phyloP scores from a whole-genome alignment of 345 rosid genomes.

The Cardamine occulta region DNA sequence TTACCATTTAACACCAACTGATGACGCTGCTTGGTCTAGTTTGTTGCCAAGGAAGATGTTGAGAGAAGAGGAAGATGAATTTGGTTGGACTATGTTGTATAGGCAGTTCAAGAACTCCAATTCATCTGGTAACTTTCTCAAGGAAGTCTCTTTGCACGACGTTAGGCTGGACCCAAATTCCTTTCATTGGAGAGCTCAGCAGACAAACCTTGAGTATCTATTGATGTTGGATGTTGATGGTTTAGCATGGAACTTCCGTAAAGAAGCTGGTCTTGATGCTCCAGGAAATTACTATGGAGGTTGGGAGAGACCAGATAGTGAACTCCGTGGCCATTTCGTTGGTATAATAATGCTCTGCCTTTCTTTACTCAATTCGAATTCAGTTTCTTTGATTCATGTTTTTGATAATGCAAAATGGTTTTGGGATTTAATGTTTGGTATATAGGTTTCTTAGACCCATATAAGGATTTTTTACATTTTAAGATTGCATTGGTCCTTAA shows the following conservation, averaged over 20 bases:
- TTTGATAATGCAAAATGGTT: constrained; percentile 8
- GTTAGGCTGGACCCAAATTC: constrained; percentile 71
- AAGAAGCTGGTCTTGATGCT: constrained; percentile 71
- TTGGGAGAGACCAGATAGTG: constrained; percentile 70
- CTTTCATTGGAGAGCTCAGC: constrained; percentile 76
- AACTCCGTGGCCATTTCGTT: constrained; percentile 96
- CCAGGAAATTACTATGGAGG: constrained; percentile 79
- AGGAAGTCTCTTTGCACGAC: constrained; percentile 77
- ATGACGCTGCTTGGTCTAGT: constrained; percentile 78
- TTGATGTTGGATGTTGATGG: constrained; percentile 82
- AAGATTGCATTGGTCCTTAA: constrained; percentile 3
- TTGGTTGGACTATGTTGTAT: constrained; percentile 73
- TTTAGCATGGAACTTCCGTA: constrained; percentile 83
- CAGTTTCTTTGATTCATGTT: constrained; percentile 10
- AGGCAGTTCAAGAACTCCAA: constrained; percentile 64
- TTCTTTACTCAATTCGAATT: background rate
- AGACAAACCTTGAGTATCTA: constrained; percentile 84
- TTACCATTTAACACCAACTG: constrained; percentile 83
- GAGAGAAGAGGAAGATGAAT: constrained; percentile 68
- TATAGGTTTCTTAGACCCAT: constrained; percentile 7
- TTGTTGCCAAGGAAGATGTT: constrained; percentile 76
- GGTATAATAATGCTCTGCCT: constrained; percentile 51
- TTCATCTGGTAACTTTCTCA: constrained; percentile 52
- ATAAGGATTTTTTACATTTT: background rate
- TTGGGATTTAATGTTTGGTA: constrained; percentile 12